Conservation (phyloP, 495 filamentous ascomycete genomes). For the Podospora comata region DNA sequence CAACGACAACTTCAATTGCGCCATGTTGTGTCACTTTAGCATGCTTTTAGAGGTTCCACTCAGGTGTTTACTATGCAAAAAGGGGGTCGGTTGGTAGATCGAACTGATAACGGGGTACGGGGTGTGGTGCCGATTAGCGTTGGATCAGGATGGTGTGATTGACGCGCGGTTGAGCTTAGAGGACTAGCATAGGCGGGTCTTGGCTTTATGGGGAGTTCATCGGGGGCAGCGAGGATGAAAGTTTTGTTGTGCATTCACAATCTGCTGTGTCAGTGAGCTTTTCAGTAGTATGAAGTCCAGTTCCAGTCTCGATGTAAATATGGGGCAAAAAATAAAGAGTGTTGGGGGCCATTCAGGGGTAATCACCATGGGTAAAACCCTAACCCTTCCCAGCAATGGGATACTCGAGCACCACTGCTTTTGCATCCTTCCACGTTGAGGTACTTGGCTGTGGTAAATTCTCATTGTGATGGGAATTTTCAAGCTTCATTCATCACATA, state of each 20-base stretch:
- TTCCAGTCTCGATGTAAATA: not conserved
- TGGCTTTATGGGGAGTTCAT: too few relatives aligned
- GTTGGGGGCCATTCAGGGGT: not conserved
- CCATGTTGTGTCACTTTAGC: constrained; percentile 9
- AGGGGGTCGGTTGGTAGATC: not conserved
- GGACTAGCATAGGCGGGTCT: not conserved
- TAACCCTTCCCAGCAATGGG: not conserved
- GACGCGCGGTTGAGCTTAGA: constrained; percentile 1
- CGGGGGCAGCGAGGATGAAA: not conserved
- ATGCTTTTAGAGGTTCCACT: constrained; percentile 11
- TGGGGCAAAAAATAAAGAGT: not conserved
- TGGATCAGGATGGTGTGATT: constrained; percentile 7
- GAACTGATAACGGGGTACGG: not conserved
- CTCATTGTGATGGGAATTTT: too few relatives aligned
- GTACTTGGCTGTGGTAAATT: too few relatives aligned
- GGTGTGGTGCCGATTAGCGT: not conserved
- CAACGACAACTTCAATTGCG: constrained; percentile 12
- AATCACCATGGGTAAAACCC: not conserved
- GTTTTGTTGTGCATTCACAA: not conserved
- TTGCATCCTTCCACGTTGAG: too few relatives aligned
- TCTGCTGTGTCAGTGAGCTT: too few relatives aligned
- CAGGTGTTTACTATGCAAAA: not conserved
- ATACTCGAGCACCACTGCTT: not conserved
- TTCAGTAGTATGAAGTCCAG: not conserved
- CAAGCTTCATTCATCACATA: not conserved